Evolutionary conservation across 805 yeast genomes (phyloP).

Genomic region (Yarrowia yakushimensis): DNA sequence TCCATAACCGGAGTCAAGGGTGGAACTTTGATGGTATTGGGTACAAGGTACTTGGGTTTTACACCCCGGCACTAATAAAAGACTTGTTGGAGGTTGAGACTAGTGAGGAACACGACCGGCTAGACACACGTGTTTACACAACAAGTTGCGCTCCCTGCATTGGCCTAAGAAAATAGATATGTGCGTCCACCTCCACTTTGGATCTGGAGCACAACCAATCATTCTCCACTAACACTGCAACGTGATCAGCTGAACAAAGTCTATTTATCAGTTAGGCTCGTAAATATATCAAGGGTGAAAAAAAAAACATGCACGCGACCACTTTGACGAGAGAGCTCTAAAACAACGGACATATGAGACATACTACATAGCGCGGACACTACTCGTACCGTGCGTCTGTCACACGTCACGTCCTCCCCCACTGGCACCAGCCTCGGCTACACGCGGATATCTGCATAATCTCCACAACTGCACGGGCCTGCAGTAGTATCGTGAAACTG

Average conservation of each 20-base stretch:
- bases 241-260: constrained; percentile 18
- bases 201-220: neutral
- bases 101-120: neutral
- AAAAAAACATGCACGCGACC: constrained; percentile 14
- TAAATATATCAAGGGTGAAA: constrained; percentile 16
- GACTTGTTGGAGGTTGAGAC: neutral
- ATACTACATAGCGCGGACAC: no score
- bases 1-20: neutral
- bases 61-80: neutral
- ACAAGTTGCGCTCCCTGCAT: neutral
- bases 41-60: neutral
- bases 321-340: neutral
- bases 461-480: constrained; percentile 12
- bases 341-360: no score
- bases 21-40: neutral
- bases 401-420: neutral
- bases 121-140: neutral
- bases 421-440: neutral
- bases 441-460: neutral
- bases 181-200: neutral
- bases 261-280: neutral
- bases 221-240: constrained; percentile 10
- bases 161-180: neutral
- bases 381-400: no score
- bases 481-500: constrained; percentile 13